Base-by-base conservation (phyloP, 2,329 filamentous ascomycete genomes). In the Pseudomassariella vexata region DNA sequence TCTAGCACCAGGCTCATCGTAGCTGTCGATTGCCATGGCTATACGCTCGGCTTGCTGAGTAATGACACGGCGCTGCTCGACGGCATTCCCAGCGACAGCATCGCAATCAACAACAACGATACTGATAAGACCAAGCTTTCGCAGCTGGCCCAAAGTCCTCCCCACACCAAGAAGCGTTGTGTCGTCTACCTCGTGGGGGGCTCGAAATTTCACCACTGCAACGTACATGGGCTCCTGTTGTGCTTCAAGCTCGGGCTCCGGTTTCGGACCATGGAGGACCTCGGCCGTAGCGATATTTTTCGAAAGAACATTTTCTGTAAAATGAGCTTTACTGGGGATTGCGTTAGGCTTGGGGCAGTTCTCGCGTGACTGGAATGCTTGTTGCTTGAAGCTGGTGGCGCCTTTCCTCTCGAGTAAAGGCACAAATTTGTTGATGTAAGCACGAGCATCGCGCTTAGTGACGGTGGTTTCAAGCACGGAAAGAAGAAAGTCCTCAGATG, bases 391-490 rank as follows among this genome's bases (percentile, higher is more conserved):
- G 46, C 41, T 47, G 14, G 49, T 59, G 37, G 46, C 48, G 29
- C 42, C 41, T 34, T 49, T 56, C 42, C 50, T 56, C 45, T 54
- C 47, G n/a, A 56, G 44, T 12, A 45, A 50, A 32, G 41, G 53
- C 37, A 39, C 80, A 55, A 95, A 94, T 39, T 87, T 89, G 46
- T 92, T 83, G 11, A 98, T 71, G 53, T 95, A 98, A 22, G 85
- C 80, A 58, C 85, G 89, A 28, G 89, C 88, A 63, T 98, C 92
- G 48, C 92, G 79, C 59, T 89, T 94, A 0, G 90, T 95, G 5
- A 89, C 85, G 9, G 88, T 87, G 12, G 89, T 87, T 49, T 85
- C 86, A 19, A 98, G 68, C 4, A 96, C 76, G 11, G 87, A 89
- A 19, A 94, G 71, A 47, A 94, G 81, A 49, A 95, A 83, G 52